These are phyloP conservation scores for Rubus idaeus DNA, from an alignment of 306 rosid genomes.

Conservation along the genomic window DNA sequence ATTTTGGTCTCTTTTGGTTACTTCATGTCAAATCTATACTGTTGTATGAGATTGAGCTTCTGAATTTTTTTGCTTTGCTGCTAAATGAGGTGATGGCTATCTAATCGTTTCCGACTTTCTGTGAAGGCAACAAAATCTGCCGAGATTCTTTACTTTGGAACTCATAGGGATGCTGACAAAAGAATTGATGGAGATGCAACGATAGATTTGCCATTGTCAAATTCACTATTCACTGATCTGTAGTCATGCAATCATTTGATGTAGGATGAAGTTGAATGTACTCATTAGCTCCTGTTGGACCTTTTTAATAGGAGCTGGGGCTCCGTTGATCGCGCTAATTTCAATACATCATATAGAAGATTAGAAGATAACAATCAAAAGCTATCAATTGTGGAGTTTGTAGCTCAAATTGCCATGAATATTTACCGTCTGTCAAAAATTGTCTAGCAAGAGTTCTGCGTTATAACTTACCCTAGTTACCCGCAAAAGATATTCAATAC, in stretches of 20 bases:
- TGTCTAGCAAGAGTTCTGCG: background rate
- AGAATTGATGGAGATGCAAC: background rate
- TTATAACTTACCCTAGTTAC: background rate
- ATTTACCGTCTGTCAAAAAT: background rate
- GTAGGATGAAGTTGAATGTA: background rate
- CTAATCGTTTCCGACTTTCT: background rate
- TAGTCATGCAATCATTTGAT: background rate
- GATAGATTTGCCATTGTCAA: background rate
- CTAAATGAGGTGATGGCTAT: background rate
- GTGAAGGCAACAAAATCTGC: background rate
- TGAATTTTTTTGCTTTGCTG: background rate
- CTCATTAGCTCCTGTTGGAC: background rate
- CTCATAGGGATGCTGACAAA: background rate
- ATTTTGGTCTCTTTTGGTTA: background rate
- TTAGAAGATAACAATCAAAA: background rate
- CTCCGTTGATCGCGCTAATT: constrained; percentile 1
- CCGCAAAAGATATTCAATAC: background rate
- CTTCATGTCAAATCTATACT: background rate
- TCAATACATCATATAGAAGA: background rate
- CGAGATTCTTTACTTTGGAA: background rate
- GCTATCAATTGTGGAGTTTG: background rate
- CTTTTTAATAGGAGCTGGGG: background rate
- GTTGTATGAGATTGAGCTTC: background rate
- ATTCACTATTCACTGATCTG: background rate
- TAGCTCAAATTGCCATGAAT: background rate